These are phyloP conservation scores for Talaromyces amestolkiae DNA, from an alignment of 2,329 filamentous ascomycete genomes.

Conservation along the genomic window DNA sequence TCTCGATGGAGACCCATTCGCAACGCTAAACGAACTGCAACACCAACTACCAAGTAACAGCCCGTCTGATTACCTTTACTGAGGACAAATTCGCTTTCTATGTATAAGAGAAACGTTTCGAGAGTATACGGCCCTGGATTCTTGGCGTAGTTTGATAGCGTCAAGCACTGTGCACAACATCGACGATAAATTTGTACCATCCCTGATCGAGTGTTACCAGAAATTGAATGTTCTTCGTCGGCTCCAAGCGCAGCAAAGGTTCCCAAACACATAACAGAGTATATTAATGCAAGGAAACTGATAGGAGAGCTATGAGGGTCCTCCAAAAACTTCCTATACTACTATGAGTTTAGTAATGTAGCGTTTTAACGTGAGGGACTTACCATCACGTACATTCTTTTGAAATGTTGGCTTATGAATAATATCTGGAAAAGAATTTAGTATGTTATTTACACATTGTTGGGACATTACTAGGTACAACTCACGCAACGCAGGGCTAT, in stretches of 20 bases:
- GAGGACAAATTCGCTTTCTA: constrained; percentile 11
- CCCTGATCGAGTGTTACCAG: neutral
- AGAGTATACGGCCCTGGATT: constrained; percentile 5
- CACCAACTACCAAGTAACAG: constrained; percentile 12
- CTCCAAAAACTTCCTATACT: constrained; percentile 10
- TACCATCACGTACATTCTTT: constrained; percentile 10
- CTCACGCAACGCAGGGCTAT: constrained; percentile 11
- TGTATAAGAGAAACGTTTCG: constrained; percentile 11
- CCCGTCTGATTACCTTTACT: constrained; percentile 8
- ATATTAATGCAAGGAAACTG: constrained; percentile 7
- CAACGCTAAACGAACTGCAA: constrained; percentile 11
- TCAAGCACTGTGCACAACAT: constrained; percentile 11
- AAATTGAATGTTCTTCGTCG: neutral
- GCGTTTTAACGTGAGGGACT: neutral
- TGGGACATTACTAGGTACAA: neutral
- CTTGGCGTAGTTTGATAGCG: constrained; percentile 10
- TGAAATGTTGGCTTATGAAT: constrained; percentile 12
- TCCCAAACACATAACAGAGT: constrained; percentile 8
- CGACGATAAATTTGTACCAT: constrained; percentile 5
- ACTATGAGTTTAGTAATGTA: neutral
- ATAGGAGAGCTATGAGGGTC: neutral
- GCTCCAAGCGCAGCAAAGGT: constrained; percentile 1
- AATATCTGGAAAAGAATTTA: constrained; percentile 4
- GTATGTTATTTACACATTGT: neutral
- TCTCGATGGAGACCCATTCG: constrained; percentile 14